Base-by-base conservation (phyloP, 2,329 filamentous ascomycete genomes). In the Celoporthe dispersa region DNA sequence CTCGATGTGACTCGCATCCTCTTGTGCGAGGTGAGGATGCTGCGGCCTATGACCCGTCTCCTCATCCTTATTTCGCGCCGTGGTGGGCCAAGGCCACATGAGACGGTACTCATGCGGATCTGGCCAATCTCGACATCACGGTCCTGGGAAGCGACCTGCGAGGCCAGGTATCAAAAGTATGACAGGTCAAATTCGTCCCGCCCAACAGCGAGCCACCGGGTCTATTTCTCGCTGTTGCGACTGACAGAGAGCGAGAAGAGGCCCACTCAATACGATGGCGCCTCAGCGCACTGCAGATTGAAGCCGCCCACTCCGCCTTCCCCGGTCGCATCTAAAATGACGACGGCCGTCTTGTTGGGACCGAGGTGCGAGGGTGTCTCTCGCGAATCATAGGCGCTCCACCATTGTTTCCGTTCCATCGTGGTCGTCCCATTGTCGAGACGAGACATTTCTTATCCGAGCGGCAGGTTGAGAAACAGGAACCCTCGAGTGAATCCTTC, bases 71-170 rank as follows among this genome's bases (percentile, higher is more conserved):
- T 48, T 39, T 39, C n/a, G 19, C 8, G n/a, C 41, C 33, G 62
- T 61, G 62, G 67, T 61, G 62, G 67, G 39, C 41, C 62, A 14
- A 60, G 1, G 53, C 39, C 66, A 61, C 55, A 55, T 62, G 61
- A 62, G 65, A 60, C 25, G 65, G 57, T 48, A 62, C 39, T 60
- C 22, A 53, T 62, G 65, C 57, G 65, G 65, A 44, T 25, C 65
- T 11, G 28, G n/a, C 53, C 59, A 44, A 67, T 67, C 65, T 67
- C 65, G 55, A 67, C 53, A 28, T 67, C 39, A 61, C 51, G 9
- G 53, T 35, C 44, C 37, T 60, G 28, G 64, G 12, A 53, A 37
- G 33, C 19, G 25, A 44, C 44, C 35, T 53, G 62, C 31, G 62
- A 64, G 25, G 22, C 12, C 51, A 59, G 31, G 44, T 33, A 44